Evolutionary conservation across 2,329 filamentous ascomycete species (phyloP).

Genomic region (Neonectria magnoliae): DNA sequence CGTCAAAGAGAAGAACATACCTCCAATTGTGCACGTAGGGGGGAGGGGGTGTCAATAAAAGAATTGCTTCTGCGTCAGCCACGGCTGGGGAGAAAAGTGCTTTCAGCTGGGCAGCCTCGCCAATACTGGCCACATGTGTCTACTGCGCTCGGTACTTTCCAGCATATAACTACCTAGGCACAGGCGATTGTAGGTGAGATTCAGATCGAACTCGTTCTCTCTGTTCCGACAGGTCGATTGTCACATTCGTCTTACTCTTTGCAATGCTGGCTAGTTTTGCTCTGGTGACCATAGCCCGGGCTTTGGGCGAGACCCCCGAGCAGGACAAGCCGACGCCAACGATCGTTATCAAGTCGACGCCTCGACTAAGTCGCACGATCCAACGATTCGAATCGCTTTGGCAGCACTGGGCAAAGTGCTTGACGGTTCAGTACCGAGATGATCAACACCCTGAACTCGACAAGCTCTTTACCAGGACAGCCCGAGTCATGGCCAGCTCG

Average conservation of each 20-base stretch:
- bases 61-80: slow-evolving; percentile 15
- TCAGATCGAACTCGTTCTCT: slow-evolving; percentile 1
- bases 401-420: slow-evolving; percentile 18
- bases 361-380: slow-evolving; percentile 19
- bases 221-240: slow-evolving; percentile 5
- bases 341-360: slow-evolving; percentile 13
- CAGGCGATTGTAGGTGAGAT: neutral
- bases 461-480: slow-evolving; percentile 19
- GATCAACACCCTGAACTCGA: slow-evolving; percentile 22
- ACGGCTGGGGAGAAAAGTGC: neutral
- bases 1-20: neutral
- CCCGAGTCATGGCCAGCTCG: slow-evolving; percentile 25
- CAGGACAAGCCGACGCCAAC: slow-evolving; percentile 19
- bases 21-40: neutral
- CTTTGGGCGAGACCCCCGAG: slow-evolving; percentile 30
- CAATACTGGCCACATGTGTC: neutral
- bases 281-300: slow-evolving; percentile 23
- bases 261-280: slow-evolving; percentile 30
- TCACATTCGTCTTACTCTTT: neutral
- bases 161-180: slow-evolving; percentile 10
- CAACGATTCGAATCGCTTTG: slow-evolving; percentile 26
- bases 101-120: neutral
- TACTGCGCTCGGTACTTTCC: neutral
- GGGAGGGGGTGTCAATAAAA: slow-evolving; percentile 4
- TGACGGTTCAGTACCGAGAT: slow-evolving; percentile 11